Conservation (phyloP, 2,329 filamentous ascomycete genomes). For the Sclerotinia nivalis region DNA sequence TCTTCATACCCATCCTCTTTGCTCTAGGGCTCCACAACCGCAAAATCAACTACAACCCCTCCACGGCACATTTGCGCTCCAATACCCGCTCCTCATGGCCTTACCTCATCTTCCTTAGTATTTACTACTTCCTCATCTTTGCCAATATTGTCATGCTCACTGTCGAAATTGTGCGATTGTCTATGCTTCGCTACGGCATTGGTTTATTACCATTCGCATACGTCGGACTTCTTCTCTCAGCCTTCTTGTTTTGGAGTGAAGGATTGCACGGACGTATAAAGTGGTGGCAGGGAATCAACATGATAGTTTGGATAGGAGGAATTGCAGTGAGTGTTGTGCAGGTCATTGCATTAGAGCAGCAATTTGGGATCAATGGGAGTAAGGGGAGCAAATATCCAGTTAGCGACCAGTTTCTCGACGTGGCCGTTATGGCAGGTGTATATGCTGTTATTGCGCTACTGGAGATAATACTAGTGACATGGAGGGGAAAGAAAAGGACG, state of each 20-base stretch:
- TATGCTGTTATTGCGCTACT: constrained; percentile 38
- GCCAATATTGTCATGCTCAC: constrained; percentile 40
- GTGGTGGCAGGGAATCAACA: constrained; percentile 37
- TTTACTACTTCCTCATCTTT: constrained; percentile 41
- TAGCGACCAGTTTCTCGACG: constrained; percentile 41
- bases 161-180: constrained; percentile 42
- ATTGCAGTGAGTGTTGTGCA: constrained; percentile 39
- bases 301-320: constrained; percentile 40
- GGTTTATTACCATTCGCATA: constrained; percentile 42
- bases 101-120: constrained; percentile 26
- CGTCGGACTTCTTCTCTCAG: constrained; percentile 38
- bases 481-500: constrained; percentile 28
- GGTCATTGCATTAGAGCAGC: constrained; percentile 37
- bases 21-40: constrained; percentile 29
- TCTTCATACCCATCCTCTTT: constrained; percentile 36
- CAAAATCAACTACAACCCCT: constrained; percentile 31
- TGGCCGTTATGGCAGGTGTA: constrained; percentile 42
- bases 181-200: constrained; percentile 40
- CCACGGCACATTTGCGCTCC: constrained; percentile 31
- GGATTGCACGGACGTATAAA: constrained; percentile 31
- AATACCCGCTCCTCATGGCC: constrained; percentile 22
- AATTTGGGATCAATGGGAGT: constrained; percentile 34
- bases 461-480: constrained; percentile 35
- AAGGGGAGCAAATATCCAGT: constrained; percentile 41
- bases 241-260: constrained; percentile 34